Percentiles rank a stretch among this genome's conserved stretches.
These are phyloP conservation scores for Podospora didyma DNA, from an alignment of 495 filamentous ascomycete species.

Conservation along the genomic window DNA sequence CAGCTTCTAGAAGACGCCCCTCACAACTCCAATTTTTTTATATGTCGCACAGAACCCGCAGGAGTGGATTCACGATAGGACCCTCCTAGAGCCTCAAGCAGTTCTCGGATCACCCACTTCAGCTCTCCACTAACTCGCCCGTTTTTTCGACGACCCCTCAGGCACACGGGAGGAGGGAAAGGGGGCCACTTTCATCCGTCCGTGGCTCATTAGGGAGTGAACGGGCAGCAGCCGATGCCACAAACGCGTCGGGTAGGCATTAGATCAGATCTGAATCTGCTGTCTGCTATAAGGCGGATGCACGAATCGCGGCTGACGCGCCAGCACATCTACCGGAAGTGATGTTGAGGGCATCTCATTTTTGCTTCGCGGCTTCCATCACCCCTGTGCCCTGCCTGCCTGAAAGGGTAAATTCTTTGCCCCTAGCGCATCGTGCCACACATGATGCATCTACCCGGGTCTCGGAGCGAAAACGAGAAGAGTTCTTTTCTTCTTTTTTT, in stretches of 20 bases:
- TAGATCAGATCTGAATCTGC: too few species aligned
- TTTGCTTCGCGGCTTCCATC: background rate
- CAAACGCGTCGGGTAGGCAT: too few species aligned
- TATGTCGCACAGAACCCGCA: constrained; percentile 37
- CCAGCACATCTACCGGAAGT: background rate
- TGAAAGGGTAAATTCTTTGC: background rate
- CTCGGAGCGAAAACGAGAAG: background rate
- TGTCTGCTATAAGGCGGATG: background rate
- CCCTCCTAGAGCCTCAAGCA: constrained; percentile 38
- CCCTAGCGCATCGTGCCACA: background rate
- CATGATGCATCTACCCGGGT: too few species aligned
- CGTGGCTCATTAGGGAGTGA: constrained; percentile 3
- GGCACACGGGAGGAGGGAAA: background rate
- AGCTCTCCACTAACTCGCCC: constrained; percentile 26
- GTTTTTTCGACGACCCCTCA: constrained; percentile 2
- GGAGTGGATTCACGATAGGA: constrained; percentile 37
- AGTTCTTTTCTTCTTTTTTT: too few species aligned
- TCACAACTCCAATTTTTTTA: constrained; percentile 26
- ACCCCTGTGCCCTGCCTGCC: background rate
- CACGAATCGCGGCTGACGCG: background rate
- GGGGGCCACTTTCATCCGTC: constrained; percentile 25
- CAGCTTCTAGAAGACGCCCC: constrained; percentile 31
- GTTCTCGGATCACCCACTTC: constrained; percentile 30
- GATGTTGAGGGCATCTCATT: background rate
- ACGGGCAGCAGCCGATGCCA: background rate